phyloP scores from a whole-genome alignment of 1,284 basidiomycete species.

The Termitomyces sp. region DNA sequence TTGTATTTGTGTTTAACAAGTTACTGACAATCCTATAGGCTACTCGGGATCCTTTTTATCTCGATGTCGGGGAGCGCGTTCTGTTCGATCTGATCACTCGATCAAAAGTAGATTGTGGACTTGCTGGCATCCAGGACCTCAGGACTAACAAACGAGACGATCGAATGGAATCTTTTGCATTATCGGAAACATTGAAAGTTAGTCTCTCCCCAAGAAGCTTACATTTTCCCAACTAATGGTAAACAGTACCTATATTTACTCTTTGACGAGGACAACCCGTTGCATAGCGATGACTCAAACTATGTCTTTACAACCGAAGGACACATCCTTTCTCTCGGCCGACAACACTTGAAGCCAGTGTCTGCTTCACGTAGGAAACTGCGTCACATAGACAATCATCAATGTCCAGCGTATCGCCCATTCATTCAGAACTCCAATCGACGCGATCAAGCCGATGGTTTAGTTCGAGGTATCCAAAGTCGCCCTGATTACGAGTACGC shows the following conservation, averaged over 20 bases:
- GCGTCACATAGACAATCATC: constrained; percentile 61
- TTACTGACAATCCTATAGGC: constrained; percentile 48
- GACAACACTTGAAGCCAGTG: constrained; percentile 47
- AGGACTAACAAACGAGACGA: constrained; percentile 78
- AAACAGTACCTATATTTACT: constrained; percentile 85
- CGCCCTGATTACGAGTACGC: constrained; percentile 77
- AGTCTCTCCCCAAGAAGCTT: constrained; percentile 1
- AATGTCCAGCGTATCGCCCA: constrained; percentile 68
- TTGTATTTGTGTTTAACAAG: constrained; percentile 9
- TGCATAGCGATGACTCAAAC: constrained; percentile 73
- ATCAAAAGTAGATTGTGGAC: constrained; percentile 79
- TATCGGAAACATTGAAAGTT: constrained; percentile 89
- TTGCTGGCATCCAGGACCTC: constrained; percentile 78
- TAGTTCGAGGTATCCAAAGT: constrained; percentile 64
- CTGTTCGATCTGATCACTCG: constrained; percentile 71
- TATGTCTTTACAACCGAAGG: constrained; percentile 92
- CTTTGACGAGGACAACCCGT: constrained; percentile 80
- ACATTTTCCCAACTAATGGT: constrained; percentile 1
- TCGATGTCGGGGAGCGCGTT: constrained; percentile 84
- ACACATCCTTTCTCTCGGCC: constrained; percentile 73
- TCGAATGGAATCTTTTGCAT: constrained; percentile 89
- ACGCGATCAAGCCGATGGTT: constrained; percentile 34
- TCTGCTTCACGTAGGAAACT: constrained; percentile 56
- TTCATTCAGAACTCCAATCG: constrained; percentile 33
- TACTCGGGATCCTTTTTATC: constrained; percentile 86